These are phyloP conservation scores for Fusarium lyarnte DNA, from an alignment of 2,329 filamentous ascomycete genomes.

Conservation along the genomic window DNA sequence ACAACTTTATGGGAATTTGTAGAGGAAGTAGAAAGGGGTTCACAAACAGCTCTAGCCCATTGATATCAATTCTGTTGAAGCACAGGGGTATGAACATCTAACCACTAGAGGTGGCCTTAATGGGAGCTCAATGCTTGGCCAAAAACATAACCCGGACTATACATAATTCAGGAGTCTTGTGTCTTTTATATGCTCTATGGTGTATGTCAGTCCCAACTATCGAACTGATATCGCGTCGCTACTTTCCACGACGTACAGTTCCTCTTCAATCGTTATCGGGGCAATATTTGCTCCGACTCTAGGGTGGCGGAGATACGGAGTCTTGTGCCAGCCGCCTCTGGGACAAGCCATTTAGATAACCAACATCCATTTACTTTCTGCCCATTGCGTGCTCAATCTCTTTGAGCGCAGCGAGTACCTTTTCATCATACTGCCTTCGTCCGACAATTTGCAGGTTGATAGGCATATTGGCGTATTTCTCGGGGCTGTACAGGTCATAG, in stretches of 20 bases:
- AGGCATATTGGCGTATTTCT: conserved; percentile 40
- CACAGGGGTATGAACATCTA: rapidly evolving
- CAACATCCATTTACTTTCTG: conserved; percentile 4
- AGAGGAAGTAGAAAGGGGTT: too few species aligned
- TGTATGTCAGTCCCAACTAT: neutral
- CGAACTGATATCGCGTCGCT: neutral
- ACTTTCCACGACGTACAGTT: neutral
- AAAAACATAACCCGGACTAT: too few species aligned
- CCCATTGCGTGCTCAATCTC: conserved; percentile 41
- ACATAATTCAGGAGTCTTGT: too few species aligned
- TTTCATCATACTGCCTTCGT: conserved; percentile 45
- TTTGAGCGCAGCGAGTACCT: conserved; percentile 42
- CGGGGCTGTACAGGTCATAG: conserved; percentile 43
- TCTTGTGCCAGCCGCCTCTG: too few species aligned
- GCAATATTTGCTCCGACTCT: neutral
- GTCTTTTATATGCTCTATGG: neutral
- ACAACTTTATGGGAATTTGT: rapidly evolving
- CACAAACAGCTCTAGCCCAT: rapidly evolving
- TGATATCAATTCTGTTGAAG: rapidly evolving
- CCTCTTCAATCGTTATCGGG: neutral
- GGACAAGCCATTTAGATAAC: too few species aligned
- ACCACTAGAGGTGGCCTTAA: rapidly evolving
- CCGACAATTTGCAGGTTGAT: conserved; percentile 45
- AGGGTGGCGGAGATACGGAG: neutral
- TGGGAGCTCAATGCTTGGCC: rapidly evolving